phyloP scores from a whole-genome alignment of 805 yeast species.

The Candida ascalaphidarum region DNA sequence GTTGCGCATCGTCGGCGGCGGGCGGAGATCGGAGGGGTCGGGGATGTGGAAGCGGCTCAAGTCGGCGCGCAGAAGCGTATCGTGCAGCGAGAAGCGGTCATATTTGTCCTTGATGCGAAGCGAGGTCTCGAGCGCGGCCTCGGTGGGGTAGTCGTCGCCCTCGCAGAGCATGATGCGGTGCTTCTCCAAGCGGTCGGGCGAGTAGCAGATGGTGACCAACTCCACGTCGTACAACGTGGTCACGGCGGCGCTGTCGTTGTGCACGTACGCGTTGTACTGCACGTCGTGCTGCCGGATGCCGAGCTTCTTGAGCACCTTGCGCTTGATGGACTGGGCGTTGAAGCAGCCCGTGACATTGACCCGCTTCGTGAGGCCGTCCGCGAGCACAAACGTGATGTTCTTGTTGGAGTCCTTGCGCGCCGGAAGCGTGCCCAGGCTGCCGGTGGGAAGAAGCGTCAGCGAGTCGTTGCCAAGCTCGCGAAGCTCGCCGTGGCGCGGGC shows the following conservation, averaged over 20 bases:
- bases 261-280: slow-evolving; percentile 55
- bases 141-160: slow-evolving; percentile 53
- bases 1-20: slow-evolving; percentile 25
- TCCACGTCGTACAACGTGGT: slow-evolving; percentile 66
- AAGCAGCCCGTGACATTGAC: slow-evolving; percentile 73
- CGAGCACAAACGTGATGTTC: slow-evolving; percentile 58
- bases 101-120: slow-evolving; percentile 32
- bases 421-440: not conserved
- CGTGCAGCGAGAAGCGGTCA: slow-evolving; percentile 8
- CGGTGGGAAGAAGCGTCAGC: slow-evolving; percentile 1
- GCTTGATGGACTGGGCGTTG: slow-evolving; percentile 70
- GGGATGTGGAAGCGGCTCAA: slow-evolving; percentile 15
- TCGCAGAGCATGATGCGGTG: slow-evolving; percentile 64
- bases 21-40: slow-evolving; percentile 5
- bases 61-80: slow-evolving; percentile 1
- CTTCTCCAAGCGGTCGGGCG: slow-evolving; percentile 62
- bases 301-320: slow-evolving; percentile 53
- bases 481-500: not conserved
- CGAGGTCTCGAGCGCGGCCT: slow-evolving; percentile 49
- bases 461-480: slow-evolving; percentile 2
- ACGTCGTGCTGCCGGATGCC: slow-evolving; percentile 37
- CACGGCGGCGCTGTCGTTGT: slow-evolving; percentile 17
- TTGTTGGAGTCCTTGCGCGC: slow-evolving; percentile 15
- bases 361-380: slow-evolving; percentile 62
- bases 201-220: slow-evolving; percentile 73